Conservation (phyloP, 2,329 filamentous ascomycete species). For the Calonectria crousiana region DNA sequence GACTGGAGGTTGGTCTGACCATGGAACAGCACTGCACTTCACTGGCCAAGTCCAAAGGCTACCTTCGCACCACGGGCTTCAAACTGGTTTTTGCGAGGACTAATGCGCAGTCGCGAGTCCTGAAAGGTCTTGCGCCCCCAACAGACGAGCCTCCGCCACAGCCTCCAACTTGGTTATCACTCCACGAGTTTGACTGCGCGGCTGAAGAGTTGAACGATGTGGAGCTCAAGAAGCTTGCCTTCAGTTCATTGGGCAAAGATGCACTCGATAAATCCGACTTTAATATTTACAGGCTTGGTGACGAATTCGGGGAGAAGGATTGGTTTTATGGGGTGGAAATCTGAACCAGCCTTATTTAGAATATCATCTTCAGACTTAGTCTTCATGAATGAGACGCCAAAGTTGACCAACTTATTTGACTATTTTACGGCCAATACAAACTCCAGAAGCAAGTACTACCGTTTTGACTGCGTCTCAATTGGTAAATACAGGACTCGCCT, state of each 20-base stretch:
- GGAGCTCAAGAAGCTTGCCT: not conserved
- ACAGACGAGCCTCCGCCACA: not conserved
- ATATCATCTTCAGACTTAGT: not conserved
- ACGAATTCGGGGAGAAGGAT: slow-evolving; percentile 1
- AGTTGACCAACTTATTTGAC: not conserved
- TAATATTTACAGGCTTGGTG: not conserved
- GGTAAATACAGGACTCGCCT: not conserved
- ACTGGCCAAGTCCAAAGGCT: not conserved
- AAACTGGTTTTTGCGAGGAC: not conserved
- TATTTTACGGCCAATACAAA: not conserved
- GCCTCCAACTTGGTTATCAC: not conserved
- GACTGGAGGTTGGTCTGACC: not conserved
- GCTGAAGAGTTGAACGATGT: not conserved
- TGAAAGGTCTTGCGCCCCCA: not conserved
- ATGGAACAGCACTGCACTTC: not conserved
- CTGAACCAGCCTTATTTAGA: not conserved
- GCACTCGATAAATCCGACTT: not conserved
- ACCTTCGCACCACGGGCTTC: not conserved
- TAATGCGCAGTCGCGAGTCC: not conserved
- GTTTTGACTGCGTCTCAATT: not conserved
- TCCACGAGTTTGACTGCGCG: not conserved
- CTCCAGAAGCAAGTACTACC: not conserved
- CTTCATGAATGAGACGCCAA: not conserved
- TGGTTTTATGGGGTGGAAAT: not conserved
- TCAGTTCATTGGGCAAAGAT: not conserved